Evolutionary conservation across 331 rosid genomes (phyloP).

Genomic region (Dryas integrifolia): DNA sequence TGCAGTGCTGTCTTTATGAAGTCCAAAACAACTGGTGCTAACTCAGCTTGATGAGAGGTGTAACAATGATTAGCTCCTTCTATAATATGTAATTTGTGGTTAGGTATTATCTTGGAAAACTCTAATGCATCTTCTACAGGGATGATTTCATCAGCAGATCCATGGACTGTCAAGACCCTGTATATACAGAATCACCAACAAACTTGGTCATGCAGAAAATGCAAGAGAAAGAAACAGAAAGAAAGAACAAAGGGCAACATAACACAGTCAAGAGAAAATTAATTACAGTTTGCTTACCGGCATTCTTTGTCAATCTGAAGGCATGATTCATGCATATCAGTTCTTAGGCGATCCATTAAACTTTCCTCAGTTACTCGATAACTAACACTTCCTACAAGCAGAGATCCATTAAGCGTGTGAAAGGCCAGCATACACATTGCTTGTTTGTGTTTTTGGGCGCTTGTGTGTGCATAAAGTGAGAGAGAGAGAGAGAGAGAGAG

Average conservation of each 20-base stretch:
- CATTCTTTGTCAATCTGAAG: conserved; percentile 66
- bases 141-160: conserved; percentile 45
- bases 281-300: conserved; percentile 39
- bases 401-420: background rate
- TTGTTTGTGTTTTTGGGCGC: background rate
- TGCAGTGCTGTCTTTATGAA: conserved; percentile 40
- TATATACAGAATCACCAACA: background rate
- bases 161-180: conserved; percentile 79
- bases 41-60: conserved; percentile 46
- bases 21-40: conserved; percentile 37
- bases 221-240: background rate
- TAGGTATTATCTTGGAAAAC: conserved; percentile 60
- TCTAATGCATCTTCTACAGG: conserved; percentile 53
- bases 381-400: conserved; percentile 31
- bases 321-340: conserved; percentile 62
- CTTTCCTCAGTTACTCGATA: conserved; percentile 56
- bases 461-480: background rate
- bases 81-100: conserved; percentile 56
- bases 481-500: too few species aligned
- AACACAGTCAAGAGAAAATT: background rate
- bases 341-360: conserved; percentile 59
- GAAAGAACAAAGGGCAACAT: background rate
- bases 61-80: conserved; percentile 59
- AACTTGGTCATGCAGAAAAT: background rate
- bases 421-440: background rate